A percentile compares a stretch with the other conserved stretches of the same genome.
Conservation (phyloP, 2,329 filamentous ascomycete genomes). For the Ophiostoma perfectum region DNA sequence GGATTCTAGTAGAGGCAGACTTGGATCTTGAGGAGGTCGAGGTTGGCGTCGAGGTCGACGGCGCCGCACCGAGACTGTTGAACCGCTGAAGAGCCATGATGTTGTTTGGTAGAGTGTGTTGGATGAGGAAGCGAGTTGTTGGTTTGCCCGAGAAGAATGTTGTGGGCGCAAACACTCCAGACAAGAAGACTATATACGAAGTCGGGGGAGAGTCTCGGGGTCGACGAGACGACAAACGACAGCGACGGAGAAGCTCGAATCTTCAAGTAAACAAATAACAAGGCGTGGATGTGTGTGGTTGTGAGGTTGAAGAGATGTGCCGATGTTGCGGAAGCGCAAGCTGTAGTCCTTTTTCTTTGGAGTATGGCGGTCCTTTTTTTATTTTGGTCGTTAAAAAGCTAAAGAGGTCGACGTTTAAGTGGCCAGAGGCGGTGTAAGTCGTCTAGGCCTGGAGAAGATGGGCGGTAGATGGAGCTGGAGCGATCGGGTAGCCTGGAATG, state of each 20-base stretch:
- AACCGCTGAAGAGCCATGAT: constrained; percentile 40
- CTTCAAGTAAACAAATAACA: background rate
- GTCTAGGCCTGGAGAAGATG: background rate
- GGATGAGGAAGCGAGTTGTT: background rate
- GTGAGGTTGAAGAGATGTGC: background rate
- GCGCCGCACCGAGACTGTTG: constrained; percentile 40
- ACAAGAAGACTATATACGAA: background rate
- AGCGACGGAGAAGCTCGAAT: background rate
- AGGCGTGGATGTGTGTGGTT: background rate
- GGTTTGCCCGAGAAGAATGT: too few relatives aligned
- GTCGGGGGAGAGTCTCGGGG: background rate
- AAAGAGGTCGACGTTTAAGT: background rate
- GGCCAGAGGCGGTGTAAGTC: background rate
- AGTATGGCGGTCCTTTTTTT: background rate
- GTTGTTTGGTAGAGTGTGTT: background rate
- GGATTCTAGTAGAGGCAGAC: constrained; percentile 31
- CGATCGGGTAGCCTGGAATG: background rate
- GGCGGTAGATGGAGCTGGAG: background rate
- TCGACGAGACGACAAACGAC: background rate
- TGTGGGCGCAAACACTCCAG: background rate
- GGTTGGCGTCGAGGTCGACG: background rate
- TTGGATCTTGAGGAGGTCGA: background rate
- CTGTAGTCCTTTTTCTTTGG: background rate
- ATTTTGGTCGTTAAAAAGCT: background rate
- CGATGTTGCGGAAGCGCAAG: background rate